Conservation (phyloP, 345 rosid species). For the thale cress (Arabidopsis thaliana) region DNA sequence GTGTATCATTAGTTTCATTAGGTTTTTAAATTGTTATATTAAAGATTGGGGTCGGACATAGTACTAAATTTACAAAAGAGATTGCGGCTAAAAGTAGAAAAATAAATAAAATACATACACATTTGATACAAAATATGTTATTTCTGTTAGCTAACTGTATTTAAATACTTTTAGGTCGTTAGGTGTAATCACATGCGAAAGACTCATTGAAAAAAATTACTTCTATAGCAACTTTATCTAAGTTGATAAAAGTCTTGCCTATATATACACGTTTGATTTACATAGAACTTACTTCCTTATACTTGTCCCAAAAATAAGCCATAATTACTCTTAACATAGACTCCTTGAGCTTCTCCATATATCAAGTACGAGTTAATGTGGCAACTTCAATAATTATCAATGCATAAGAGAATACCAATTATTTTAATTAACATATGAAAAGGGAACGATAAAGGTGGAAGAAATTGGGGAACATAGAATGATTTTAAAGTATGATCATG, state of each 20-base stretch:
- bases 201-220: conserved; percentile 3
- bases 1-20: conserved; percentile 2
- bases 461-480: conserved; percentile 41
- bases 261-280: conserved; percentile 5
- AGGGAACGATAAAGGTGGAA: conserved; percentile 26
- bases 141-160: conserved; percentile 38
- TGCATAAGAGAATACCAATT: not conserved
- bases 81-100: conserved; percentile 42
- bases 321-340: not conserved
- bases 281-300: not conserved
- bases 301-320: conserved; percentile 4
- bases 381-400: conserved; percentile 21
- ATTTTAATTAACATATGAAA: conserved; percentile 13
- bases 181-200: conserved; percentile 34
- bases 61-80: conserved; percentile 5
- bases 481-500: conserved; percentile 37
- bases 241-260: not conserved
- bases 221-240: conserved; percentile 11
- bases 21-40: not conserved
- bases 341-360: conserved; percentile 12
- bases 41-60: conserved; percentile 11
- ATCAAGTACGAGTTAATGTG: conserved; percentile 34
- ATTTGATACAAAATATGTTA: not conserved
- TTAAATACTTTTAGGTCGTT: conserved; percentile 12
- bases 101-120: not conserved